A percentile compares a stretch with the other conserved stretches of the same genome.
Evolutionary conservation across 129 eudicot genomes (phyloP).

Genomic region (Tagetes patula): DNA sequence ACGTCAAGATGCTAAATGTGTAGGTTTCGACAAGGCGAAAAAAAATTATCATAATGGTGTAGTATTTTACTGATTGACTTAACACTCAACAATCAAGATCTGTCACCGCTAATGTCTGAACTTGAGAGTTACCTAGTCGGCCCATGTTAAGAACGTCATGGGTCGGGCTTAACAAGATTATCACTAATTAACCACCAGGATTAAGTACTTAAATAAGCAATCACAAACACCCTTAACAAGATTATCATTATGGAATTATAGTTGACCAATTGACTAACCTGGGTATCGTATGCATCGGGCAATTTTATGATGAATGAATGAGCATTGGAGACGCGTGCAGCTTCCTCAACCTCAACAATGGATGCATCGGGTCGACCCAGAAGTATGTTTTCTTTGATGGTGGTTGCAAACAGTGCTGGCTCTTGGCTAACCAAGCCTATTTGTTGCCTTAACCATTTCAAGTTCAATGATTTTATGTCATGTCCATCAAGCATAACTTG

Average conservation of each 20-base stretch:
- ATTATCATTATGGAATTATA: not conserved
- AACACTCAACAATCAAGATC: constrained; percentile 30
- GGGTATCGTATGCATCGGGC: constrained; percentile 90
- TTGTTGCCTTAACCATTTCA: constrained; percentile 93
- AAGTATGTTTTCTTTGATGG: constrained; percentile 89
- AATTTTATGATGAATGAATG: constrained; percentile 86
- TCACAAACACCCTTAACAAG: not conserved
- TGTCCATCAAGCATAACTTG: constrained; percentile 86
- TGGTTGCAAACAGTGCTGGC: constrained; percentile 96
- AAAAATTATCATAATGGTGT: not conserved
- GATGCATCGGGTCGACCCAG: constrained; percentile 95
- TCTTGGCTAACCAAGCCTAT: constrained; percentile 98
- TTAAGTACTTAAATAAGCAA: too few species aligned
- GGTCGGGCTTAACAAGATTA: not conserved
- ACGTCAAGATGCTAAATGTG: not conserved
- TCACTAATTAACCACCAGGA: too few species aligned
- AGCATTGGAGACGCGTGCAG: constrained; percentile 94
- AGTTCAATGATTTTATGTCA: constrained; percentile 76
- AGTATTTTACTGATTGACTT: not conserved
- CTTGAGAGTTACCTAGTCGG: constrained; percentile 22
- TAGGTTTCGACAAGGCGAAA: not conserved
- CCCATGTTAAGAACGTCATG: constrained; percentile 1
- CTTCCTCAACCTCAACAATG: constrained; percentile 75
- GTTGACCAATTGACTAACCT: constrained; percentile 46
- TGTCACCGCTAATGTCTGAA: constrained; percentile 29